Base-by-base conservation (phyloP, 2,329 filamentous ascomycete genomes). In the Clonostachys rosea region DNA sequence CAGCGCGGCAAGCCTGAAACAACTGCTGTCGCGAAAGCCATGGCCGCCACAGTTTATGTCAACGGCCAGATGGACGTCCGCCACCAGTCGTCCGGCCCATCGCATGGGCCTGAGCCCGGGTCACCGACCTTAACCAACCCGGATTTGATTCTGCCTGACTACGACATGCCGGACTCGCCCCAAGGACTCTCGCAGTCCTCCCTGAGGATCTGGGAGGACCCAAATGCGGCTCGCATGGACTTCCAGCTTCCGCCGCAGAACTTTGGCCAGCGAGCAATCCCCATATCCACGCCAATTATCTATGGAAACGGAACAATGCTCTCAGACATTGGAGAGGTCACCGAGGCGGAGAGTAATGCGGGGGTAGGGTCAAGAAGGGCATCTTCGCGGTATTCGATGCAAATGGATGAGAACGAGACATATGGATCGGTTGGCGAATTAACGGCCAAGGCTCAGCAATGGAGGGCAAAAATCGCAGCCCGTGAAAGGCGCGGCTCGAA, bases 41-140 rank as follows among this genome's bases (percentile, higher is more conserved):
- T 39, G 36, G 36, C 36, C 17, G 36, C 36, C 36, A 39, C 36
- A 18, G 36, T 18, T 39, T 18, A 18, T 39, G 14, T 11, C 14
- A 39, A 39, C 36, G 36, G 17, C 14, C 24, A 30, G 9, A 30
- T 30, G 24, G 24, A 30, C 24, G 24, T 30, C 24, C 36, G 36
- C 17, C 14, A 39, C 17, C 14, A n/a, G 14, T n/a, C 36, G 11
- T 18, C 14, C 2, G 36, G 36, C 34, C 37, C 40, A 16, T 43
- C 44, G 35, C 44, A 49, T 9, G 43, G 43, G 16, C 61, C 74
- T 41, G 67, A 75, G 49, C 84, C 87, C 53, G 83, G 82, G 12
- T 95, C 89, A 50, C 91, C 91, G 42, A 95, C 91, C 3, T 73
- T 96, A 59, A 95, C 90, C 47, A 95, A 96, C 65, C 90, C 91